Evolutionary conservation across 495 filamentous ascomycete species (phyloP).

Genomic region (Amphirosellinia nigrospora): DNA sequence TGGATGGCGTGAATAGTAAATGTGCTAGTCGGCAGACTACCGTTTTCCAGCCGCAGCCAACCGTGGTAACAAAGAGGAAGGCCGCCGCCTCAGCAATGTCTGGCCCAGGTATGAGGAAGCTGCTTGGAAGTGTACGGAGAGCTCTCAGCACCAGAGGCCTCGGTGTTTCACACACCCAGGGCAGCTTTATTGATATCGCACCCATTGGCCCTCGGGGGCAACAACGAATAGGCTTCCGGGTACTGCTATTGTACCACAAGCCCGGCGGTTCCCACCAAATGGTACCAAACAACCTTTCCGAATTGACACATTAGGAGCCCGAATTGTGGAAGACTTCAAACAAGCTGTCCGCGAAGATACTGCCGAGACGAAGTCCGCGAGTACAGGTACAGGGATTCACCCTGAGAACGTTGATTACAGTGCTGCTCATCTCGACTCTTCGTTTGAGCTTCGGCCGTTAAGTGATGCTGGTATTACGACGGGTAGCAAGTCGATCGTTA

Average conservation of each 20-base stretch:
- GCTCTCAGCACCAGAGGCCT: constrained; percentile 74
- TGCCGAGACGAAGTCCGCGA: constrained; percentile 43
- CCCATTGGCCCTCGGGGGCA: constrained; percentile 56
- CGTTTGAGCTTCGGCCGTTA: constrained; percentile 41
- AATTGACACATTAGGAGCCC: constrained; percentile 82
- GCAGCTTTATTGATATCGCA: constrained; percentile 55
- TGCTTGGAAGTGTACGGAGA: constrained; percentile 86
- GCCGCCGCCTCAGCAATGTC: constrained; percentile 58
- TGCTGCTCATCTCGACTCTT: constrained; percentile 46
- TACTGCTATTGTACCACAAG: constrained; percentile 61
- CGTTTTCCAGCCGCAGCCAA: constrained; percentile 51
- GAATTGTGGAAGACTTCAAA: constrained; percentile 75
- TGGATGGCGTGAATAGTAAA: constrained; percentile 66
- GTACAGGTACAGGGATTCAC: constrained; percentile 12
- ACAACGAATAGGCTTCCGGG: constrained; percentile 59
- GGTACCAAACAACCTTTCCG: constrained; percentile 51
- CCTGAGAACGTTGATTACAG: constrained; percentile 43
- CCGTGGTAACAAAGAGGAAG: constrained; percentile 44
- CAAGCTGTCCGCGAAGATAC: constrained; percentile 65
- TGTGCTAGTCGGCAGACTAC: constrained; percentile 49
- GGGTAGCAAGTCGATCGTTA: constrained; percentile 86
- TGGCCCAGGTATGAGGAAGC: constrained; percentile 74
- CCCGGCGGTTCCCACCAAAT: constrained; percentile 49
- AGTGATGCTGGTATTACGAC: constrained; percentile 67
- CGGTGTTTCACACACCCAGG: constrained; percentile 54